These are phyloP conservation scores for Neofusicoccum umdonicola DNA, from an alignment of 2,329 filamentous ascomycete species.

Conservation along the genomic window DNA sequence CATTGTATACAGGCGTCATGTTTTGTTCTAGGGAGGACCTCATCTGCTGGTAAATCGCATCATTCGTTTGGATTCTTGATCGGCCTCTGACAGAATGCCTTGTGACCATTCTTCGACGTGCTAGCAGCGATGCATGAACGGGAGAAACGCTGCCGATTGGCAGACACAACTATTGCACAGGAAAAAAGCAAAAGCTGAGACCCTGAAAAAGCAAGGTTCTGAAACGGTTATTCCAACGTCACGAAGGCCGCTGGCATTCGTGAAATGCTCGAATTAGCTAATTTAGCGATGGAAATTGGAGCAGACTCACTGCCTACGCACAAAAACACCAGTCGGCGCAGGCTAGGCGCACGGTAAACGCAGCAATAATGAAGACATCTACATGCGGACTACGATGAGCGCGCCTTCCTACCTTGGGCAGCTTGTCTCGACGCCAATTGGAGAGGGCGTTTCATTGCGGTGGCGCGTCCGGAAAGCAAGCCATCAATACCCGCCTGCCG, in stretches of 20 bases:
- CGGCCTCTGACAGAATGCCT: neutral
- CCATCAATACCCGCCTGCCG: neutral
- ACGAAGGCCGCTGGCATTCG: too few species aligned
- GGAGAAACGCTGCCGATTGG: neutral
- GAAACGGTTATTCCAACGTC: constrained; percentile 13
- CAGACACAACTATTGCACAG: neutral
- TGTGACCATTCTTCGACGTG: neutral
- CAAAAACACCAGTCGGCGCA: neutral
- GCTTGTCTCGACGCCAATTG: neutral
- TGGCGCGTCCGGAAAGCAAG: neutral
- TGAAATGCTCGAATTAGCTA: neutral
- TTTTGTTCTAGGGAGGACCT: neutral
- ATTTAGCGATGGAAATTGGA: neutral
- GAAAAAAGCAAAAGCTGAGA: neutral
- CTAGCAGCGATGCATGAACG: neutral
- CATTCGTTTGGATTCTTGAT: neutral
- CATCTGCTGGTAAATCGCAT: neutral
- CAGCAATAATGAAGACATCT: neutral
- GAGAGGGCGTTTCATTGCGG: neutral
- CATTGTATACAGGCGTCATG: neutral
- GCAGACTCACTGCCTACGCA: neutral
- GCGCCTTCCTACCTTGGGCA: neutral
- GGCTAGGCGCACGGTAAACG: neutral
- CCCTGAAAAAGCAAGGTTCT: neutral
- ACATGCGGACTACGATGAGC: neutral